phyloP scores from a whole-genome alignment of 2,329 filamentous ascomycete species.

The Epicoccum nigrum region DNA sequence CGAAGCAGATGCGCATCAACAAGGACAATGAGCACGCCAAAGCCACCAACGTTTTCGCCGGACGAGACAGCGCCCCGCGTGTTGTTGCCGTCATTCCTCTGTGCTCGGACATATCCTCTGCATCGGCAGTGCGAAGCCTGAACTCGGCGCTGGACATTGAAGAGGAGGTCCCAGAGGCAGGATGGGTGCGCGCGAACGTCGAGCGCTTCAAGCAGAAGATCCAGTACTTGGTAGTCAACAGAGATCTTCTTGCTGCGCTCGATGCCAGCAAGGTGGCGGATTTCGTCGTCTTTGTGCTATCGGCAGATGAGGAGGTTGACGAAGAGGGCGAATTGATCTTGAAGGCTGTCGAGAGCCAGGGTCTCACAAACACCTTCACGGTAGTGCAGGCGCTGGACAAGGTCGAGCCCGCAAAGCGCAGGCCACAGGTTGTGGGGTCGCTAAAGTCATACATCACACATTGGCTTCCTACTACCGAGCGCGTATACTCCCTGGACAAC shows the following conservation, averaged over 20 bases:
- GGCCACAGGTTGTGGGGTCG: constrained; percentile 76
- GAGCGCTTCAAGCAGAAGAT: constrained; percentile 95
- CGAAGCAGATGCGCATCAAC: constrained; percentile 82
- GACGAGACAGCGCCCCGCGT: constrained; percentile 82
- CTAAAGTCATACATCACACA: constrained; percentile 92
- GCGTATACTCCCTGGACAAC: constrained; percentile 85
- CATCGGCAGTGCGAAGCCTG: constrained; percentile 70
- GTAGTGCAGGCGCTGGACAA: constrained; percentile 79
- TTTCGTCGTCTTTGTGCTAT: constrained; percentile 86
- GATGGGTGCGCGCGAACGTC: constrained; percentile 69
- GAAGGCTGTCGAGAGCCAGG: constrained; percentile 88
- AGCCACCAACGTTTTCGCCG: constrained; percentile 81
- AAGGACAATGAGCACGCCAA: constrained; percentile 85
- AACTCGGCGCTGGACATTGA: constrained; percentile 83
- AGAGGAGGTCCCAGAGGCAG: constrained; percentile 64
- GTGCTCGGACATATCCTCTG: constrained; percentile 72
- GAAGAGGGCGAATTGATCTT: constrained; percentile 83
- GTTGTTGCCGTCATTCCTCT: constrained; percentile 89
- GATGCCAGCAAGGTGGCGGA: constrained; percentile 89
- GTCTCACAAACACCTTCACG: constrained; percentile 89
- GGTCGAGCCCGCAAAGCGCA: constrained; percentile 79
- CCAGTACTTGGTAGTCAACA: constrained; percentile 77
- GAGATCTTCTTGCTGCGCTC: constrained; percentile 76
- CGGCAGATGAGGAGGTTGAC: constrained; percentile 82
- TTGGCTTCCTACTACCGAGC: constrained; percentile 92